Evolutionary conservation across 129 eudicot species (phyloP).

Genomic region (Solidago caesia): DNA sequence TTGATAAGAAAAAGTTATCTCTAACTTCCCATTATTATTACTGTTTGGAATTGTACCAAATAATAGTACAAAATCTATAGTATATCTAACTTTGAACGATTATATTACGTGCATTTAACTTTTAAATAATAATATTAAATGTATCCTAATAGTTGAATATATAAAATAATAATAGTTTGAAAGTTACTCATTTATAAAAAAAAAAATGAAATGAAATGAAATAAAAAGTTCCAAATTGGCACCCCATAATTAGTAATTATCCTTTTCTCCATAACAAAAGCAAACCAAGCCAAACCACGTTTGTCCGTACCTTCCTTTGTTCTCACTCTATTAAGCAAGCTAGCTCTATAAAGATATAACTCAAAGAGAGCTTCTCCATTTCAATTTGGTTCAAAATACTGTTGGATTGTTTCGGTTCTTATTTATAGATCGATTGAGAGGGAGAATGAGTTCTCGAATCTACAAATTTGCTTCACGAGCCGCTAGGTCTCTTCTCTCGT

Average conservation of each 20-base stretch:
- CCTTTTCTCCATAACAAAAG: slow-evolving; percentile 25
- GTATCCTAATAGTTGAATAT: too few species aligned
- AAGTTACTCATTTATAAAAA: too few species aligned
- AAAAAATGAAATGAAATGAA: too few species aligned
- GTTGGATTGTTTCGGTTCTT: slow-evolving; percentile 8
- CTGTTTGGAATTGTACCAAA: too few species aligned
- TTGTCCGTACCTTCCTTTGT: slow-evolving; percentile 27
- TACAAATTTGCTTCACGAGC: slow-evolving; percentile 70
- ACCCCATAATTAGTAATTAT: not conserved
- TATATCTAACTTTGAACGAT: too few species aligned
- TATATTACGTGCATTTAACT: too few species aligned
- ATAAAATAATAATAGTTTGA: too few species aligned
- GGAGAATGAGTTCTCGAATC: slow-evolving; percentile 65
- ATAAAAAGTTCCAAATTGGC: not conserved
- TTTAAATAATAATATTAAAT: too few species aligned
- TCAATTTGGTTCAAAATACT: not conserved
- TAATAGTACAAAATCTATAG: too few species aligned
- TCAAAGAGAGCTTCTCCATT: not conserved
- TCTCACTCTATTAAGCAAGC: slow-evolving; percentile 22
- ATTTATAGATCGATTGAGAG: slow-evolving; percentile 9
- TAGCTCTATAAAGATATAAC: not conserved
- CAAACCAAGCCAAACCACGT: not conserved
- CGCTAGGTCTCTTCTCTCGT: slow-evolving; percentile 61
- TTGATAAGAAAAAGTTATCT: slow-evolving; percentile 9
- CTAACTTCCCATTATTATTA: not conserved